phyloP scores from a whole-genome alignment of 148 eudicot species.

The Dianthus caryophyllus region DNA sequence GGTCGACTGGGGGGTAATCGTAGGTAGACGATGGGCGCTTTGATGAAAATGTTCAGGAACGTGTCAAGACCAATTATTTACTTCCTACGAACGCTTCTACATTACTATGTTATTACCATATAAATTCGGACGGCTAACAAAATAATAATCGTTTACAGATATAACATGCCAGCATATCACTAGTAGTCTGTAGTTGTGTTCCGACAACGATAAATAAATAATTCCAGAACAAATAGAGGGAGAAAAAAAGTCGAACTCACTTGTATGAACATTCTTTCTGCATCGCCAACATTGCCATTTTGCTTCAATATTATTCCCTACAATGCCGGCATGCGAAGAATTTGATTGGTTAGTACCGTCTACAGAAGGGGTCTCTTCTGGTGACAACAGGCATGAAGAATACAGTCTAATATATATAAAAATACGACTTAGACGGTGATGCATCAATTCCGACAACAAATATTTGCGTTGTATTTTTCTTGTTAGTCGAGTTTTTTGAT shows the following conservation, averaged over 20 bases:
- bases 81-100: not conserved
- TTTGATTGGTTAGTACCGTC: not conserved
- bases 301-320: slow-evolving; percentile 90
- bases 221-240: not conserved
- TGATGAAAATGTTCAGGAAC: not conserved
- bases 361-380: too few relatives aligned
- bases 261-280: slow-evolving; percentile 98
- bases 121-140: slow-evolving; percentile 1
- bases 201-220: not conserved
- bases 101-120: not conserved
- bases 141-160: not conserved
- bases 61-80: not conserved
- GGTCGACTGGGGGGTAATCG: not conserved
- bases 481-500: not conserved
- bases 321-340: slow-evolving; percentile 23
- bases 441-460: not conserved
- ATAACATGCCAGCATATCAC: not conserved
- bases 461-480: not conserved
- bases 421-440: too few relatives aligned
- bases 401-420: too few relatives aligned
- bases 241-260: slow-evolving; percentile 33
- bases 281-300: slow-evolving; percentile 79
- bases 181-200: not conserved
- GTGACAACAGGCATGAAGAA: not conserved
- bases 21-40: not conserved